A percentile compares a stretch with the other conserved stretches of the same genome.
These are phyloP conservation scores for Mortierella sp. DNA, from an alignment of 371 early-diverging fungal species.

Conservation along the genomic window DNA sequence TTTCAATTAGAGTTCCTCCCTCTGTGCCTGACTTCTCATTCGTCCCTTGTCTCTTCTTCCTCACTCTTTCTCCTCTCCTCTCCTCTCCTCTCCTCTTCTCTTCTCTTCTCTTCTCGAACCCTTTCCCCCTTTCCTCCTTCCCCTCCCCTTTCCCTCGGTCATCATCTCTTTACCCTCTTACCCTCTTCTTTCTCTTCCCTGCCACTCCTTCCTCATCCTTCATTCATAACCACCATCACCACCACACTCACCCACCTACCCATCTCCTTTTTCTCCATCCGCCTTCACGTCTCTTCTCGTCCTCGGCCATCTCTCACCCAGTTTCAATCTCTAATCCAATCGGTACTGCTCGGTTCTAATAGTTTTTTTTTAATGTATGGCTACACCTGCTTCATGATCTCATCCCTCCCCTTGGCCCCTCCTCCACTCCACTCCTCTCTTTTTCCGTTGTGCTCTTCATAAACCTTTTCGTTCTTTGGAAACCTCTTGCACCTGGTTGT, in stretches of 20 bases:
- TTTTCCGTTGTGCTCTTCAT: neutral
- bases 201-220: neutral
- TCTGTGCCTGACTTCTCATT: neutral
- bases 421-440: neutral
- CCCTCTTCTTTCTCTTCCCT: neutral
- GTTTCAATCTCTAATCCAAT: neutral
- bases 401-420: neutral
- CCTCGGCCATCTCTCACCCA: too few relatives aligned
- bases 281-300: neutral
- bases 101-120: conserved; percentile 1
- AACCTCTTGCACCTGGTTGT: too few relatives aligned
- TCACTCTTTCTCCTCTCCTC: neutral
- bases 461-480: neutral
- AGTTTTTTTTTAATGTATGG: too few relatives aligned
- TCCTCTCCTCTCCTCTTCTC: neutral
- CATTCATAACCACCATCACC: neutral
- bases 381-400: neutral
- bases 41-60: neutral
- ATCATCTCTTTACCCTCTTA: neutral
- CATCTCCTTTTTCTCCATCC: neutral
- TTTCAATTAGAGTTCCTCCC: neutral
- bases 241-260: neutral
- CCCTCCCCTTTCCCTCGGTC: neutral
- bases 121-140: neutral
- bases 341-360: neutral